Percentiles rank a stretch among this genome's conserved stretches.
phyloP scores from a whole-genome alignment of 2,329 filamentous ascomycete genomes.

The Camillea tinctor region DNA sequence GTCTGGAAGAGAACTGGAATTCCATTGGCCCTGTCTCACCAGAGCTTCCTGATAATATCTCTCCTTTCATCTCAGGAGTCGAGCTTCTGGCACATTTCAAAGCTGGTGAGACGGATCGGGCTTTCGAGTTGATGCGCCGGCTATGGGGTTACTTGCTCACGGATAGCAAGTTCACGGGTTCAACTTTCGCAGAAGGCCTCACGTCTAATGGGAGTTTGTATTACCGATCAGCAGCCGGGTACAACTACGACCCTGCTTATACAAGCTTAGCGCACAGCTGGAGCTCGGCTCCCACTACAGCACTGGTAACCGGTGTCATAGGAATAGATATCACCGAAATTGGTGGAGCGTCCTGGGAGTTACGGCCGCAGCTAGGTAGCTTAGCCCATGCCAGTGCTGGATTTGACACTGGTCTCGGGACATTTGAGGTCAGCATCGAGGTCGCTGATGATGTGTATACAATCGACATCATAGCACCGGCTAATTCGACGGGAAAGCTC shows the following conservation, averaged over 20 bases:
- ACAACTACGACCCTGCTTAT: constrained; percentile 33
- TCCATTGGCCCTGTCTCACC: constrained; percentile 30
- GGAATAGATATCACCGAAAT: constrained; percentile 23
- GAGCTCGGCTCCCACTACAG: constrained; percentile 31
- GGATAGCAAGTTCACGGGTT: constrained; percentile 33
- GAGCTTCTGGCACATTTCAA: constrained; percentile 36
- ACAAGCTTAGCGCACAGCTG: constrained; percentile 37
- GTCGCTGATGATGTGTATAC: not conserved
- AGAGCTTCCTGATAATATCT: constrained; percentile 37
- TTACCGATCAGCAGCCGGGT: constrained; percentile 32
- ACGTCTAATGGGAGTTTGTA: constrained; percentile 36
- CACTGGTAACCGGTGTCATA: constrained; percentile 27
- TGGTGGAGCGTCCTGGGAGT: not conserved
- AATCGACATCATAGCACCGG: not conserved
- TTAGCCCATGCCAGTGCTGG: not conserved
- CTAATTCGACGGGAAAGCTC: not conserved
- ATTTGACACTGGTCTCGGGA: not conserved
- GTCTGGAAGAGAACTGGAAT: constrained; percentile 26
- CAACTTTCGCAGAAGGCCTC: constrained; percentile 37
- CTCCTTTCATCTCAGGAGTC: constrained; percentile 34
- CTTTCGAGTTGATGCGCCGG: constrained; percentile 29
- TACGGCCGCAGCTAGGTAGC: not conserved
- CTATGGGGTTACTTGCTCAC: constrained; percentile 33
- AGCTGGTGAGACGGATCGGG: constrained; percentile 19
- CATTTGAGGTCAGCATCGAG: not conserved